Evolutionary conservation across 768 basidiomycete species (phyloP).

Genomic region (Calocybe indica): DNA sequence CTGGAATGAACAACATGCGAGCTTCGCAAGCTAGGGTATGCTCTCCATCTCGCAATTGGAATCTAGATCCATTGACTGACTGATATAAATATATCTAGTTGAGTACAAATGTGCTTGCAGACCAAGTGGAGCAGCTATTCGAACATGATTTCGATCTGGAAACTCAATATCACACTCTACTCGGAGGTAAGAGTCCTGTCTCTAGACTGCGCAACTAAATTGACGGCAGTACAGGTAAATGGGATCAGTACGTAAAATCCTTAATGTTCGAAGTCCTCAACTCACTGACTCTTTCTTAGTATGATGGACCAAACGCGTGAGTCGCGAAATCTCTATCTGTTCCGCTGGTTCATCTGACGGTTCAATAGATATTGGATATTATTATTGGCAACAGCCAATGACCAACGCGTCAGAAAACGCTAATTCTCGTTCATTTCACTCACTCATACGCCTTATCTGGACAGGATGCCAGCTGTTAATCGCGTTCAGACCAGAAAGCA

Average conservation of each 20-base stretch:
- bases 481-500: conserved; percentile 50
- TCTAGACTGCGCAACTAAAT: too few species aligned
- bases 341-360: neutral
- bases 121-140: conserved; percentile 50
- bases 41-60: neutral
- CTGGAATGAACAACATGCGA: conserved; percentile 54
- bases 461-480: conserved; percentile 47
- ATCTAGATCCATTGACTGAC: too few species aligned
- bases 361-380: conserved; percentile 43
- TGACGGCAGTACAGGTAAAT: conserved; percentile 38
- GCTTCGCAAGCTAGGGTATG: conserved; percentile 54
- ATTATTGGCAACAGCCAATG: conserved; percentile 72
- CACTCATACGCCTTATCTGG: neutral
- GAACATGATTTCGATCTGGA: conserved; percentile 59
- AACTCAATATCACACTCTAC: conserved; percentile 49
- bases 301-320: conserved; percentile 72
- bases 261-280: neutral
- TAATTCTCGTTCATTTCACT: conserved; percentile 8
- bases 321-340: conserved; percentile 3
- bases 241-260: conserved; percentile 45
- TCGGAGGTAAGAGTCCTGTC: conserved; percentile 34
- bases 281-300: conserved; percentile 14
- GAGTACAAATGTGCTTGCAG: conserved; percentile 53
- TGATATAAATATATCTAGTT: conserved; percentile 17
- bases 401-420: conserved; percentile 37